A percentile compares a stretch with the other conserved stretches of the same genome.
Conservation (phyloP, 2,329 filamentous ascomycete species). For the Sporothrix brunneoviolacea region DNA sequence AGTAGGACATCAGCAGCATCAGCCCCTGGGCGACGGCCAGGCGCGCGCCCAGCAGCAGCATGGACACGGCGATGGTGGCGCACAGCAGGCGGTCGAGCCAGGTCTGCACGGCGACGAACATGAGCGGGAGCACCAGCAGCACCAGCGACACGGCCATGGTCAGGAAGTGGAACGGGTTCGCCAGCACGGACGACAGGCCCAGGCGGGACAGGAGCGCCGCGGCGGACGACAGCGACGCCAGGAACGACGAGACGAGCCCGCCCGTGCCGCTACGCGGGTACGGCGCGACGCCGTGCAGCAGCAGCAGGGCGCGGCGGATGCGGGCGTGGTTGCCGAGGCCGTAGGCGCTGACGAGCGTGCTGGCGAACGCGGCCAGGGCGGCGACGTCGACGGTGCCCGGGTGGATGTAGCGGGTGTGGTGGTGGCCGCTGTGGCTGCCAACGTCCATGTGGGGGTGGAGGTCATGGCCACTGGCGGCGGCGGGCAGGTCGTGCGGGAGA, state of each 20-base stretch:
- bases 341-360: conserved; percentile 80
- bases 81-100: conserved; percentile 81
- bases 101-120: conserved; percentile 73
- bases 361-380: conserved; percentile 71
- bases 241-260: conserved; percentile 42
- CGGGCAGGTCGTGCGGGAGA: conserved; percentile 47
- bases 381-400: conserved; percentile 76
- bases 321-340: conserved; percentile 83
- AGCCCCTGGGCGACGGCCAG: conserved; percentile 80
- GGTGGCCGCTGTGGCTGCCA: conserved; percentile 44
- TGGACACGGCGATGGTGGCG: conserved; percentile 71
- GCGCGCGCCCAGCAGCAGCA: conserved; percentile 81
- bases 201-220: background rate
- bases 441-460: conserved; percentile 43
- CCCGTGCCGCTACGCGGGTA: background rate
- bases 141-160: conserved; percentile 80
- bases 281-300: conserved; percentile 13
- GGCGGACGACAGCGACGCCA: conserved; percentile 53
- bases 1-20: conserved; percentile 93
- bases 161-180: conserved; percentile 91
- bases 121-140: conserved; percentile 65
- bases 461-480: background rate
- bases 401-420: conserved; percentile 41
- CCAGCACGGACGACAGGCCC: conserved; percentile 70
- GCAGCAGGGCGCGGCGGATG: conserved; percentile 76